Percentiles rank a stretch among this genome's conserved stretches.
Conservation (phyloP, 257 asterid species). For the Solanum bukasovii region DNA sequence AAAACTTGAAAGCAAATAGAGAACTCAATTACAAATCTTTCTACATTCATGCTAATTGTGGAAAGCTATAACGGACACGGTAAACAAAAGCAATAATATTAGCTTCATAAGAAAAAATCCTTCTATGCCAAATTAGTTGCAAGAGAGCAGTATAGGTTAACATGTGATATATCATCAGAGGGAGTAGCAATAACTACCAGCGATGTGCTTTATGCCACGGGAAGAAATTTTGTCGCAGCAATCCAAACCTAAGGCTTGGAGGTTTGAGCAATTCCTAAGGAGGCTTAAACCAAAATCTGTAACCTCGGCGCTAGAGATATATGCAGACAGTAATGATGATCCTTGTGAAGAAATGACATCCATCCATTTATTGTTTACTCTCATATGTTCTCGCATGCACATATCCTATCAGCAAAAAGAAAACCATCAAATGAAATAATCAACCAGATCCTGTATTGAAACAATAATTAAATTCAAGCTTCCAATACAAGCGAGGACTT, state of each 20-base stretch:
- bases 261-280: constrained; percentile 55
- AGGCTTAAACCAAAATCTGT: constrained; percentile 55
- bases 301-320: constrained; percentile 71
- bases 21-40: not conserved
- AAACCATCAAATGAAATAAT: not conserved
- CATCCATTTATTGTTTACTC: constrained; percentile 70
- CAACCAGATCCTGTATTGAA: not conserved
- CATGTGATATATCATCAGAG: not conserved
- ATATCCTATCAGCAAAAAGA: constrained; percentile 46
- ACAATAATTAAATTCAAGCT: not conserved
- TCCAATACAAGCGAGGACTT: not conserved
- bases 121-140: not conserved
- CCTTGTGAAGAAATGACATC: constrained; percentile 78
- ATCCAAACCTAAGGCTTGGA: constrained; percentile 61
- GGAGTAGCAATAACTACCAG: constrained; percentile 27
- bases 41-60: not conserved
- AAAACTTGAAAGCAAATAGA: not conserved
- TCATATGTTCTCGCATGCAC: constrained; percentile 65
- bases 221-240: constrained; percentile 69
- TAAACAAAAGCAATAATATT: not conserved
- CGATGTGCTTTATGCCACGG: constrained; percentile 49
- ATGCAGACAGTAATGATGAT: constrained; percentile 63
- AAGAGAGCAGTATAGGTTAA: not conserved
- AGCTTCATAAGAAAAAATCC: not conserved
- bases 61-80: not conserved